Base-by-base conservation (phyloP, 192 early-diverging fungal genomes). In the Umbelopsis ramanniana region DNA sequence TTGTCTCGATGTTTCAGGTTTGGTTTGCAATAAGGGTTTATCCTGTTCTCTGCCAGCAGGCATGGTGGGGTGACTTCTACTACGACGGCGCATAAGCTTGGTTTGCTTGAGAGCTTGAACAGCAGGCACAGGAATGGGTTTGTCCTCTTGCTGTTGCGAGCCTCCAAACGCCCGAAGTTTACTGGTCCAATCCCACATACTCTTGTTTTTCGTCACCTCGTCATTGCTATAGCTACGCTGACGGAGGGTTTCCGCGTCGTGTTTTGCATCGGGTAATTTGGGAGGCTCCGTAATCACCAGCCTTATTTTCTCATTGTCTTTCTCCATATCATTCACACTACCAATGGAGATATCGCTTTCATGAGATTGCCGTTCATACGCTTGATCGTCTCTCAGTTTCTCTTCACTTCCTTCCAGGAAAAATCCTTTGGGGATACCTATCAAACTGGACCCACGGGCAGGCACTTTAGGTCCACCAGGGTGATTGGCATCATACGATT, bases 61-160 rank as follows among this genome's bases (percentile, higher is more conserved):
- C 6, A 73, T 68, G 5, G 73, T 70, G 7, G 76, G 76, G 26
- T 78, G 68, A 35, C 76, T 78, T 53, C 55, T 67, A 29, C 71
- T 73, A 10, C 76, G 26, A 12, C 76, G 72, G 6, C 76, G 68
- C 48, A 73, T 38, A 11, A 74, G 33, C 71, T 72, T 72, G 17
- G 57, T 63, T 35, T 63, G 57, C 33, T 63, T 63, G 10, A 63
- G 33, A 11, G 57, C 57, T 37, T 63, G 57, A 15, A 63, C 57
- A 12, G 57, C 57, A 63, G 57, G 57, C 4, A 63, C 57, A 19
- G 57, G 57, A 14, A 63, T 35, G 35, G 57, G 57, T 17, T 63
- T 63, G 17, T 63, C 57, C 29, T 63, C 57, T 37, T n/a, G 38
- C 38, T 3, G 38, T 40, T 40, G 26, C 11, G 57, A 43, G 15